Base-by-base conservation (phyloP, 805 yeast genomes). In the Metschnikowia reukaufii region DNA sequence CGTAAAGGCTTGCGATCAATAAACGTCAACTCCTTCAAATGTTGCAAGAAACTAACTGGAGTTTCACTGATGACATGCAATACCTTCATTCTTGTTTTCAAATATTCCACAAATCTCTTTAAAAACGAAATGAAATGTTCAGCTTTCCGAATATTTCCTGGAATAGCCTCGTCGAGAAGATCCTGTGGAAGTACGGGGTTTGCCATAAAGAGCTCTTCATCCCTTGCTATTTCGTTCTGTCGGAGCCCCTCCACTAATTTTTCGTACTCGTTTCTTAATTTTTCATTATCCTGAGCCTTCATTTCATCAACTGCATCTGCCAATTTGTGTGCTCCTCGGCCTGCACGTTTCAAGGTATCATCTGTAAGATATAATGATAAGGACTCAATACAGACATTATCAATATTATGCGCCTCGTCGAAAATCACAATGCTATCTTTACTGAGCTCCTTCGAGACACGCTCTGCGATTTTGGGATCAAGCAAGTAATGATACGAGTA, bases 371-470 rank as follows among this genome's bases (percentile, higher is more conserved):
- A 98, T 40, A 94, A 76, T 5, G 97, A 88, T 35, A 94, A 67
- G 0, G 98, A 88, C 66, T 94, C 99, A 48, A 94, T 94, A 72
- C 99, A 94, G 47, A 94, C 99, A 74, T 94, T 94, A 75, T 94
- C 99, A 47, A 94, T 94, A 68, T 94, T 94, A 66, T 94, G 99
- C 39, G 99, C 99, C 71, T 94, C 99, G 70, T 94, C 99, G 63
- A 94, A 94, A 33, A 94, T 95, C 51, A 94, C 86, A 49, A 94
- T 94, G 45, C 95, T 80, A 61, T 94, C 98, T 56, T 90, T 88
- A 16, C 96, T 87, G 42, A 94, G 77, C 61, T 94, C 98, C 52
- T 78, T 81, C 4, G 97, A 90, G 17, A 94, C 99, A 51, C 99
- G 75, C 54, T 90, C 97, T 2, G 98, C 94, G 64, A 94, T 94